phyloP scores from a whole-genome alignment of 345 rosid genomes.

The Turritis glabra region DNA sequence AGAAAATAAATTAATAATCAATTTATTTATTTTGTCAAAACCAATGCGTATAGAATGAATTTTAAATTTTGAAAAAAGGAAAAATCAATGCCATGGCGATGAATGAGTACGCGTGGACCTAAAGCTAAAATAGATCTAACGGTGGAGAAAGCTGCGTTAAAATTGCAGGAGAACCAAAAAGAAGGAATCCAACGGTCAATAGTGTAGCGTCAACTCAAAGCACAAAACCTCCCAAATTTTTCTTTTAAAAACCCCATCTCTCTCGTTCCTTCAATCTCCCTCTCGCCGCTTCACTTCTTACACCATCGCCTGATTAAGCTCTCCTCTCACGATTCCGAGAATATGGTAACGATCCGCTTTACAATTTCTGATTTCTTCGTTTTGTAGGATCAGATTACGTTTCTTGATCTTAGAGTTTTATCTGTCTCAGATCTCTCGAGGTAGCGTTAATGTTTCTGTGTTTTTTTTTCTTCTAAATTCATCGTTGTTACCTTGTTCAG shows the following conservation, averaged over 20 bases:
- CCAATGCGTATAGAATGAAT: background rate
- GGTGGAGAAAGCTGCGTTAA: conserved; percentile 33
- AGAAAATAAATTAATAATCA: background rate
- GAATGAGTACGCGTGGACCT: conserved; percentile 24
- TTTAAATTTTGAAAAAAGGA: conserved; percentile 3
- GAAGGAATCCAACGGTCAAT: conserved; percentile 47
- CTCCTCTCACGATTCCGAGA: background rate
- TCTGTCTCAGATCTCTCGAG: background rate
- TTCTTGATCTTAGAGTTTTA: background rate
- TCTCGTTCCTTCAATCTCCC: background rate
- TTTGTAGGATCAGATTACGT: background rate
- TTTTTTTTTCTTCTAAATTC: background rate
- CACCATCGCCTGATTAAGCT: background rate
- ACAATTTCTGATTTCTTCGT: background rate
- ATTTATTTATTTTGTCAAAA: background rate
- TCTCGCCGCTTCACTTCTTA: conserved; percentile 11
- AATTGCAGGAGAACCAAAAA: background rate
- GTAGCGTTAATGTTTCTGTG: background rate
- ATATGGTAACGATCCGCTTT: conserved; percentile 21
- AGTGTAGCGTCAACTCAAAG: conserved; percentile 50
- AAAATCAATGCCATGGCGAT: background rate
- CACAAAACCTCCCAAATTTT: conserved; percentile 30
- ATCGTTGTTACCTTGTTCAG: conserved; percentile 30
- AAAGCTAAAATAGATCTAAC: conserved; percentile 43
- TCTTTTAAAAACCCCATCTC: conserved; percentile 34